Evolutionary conservation across 2,329 filamentous ascomycete species (phyloP), one percentile per base, ranked within the genome.

Genomic region (Pezicula rhizophila): DNA sequence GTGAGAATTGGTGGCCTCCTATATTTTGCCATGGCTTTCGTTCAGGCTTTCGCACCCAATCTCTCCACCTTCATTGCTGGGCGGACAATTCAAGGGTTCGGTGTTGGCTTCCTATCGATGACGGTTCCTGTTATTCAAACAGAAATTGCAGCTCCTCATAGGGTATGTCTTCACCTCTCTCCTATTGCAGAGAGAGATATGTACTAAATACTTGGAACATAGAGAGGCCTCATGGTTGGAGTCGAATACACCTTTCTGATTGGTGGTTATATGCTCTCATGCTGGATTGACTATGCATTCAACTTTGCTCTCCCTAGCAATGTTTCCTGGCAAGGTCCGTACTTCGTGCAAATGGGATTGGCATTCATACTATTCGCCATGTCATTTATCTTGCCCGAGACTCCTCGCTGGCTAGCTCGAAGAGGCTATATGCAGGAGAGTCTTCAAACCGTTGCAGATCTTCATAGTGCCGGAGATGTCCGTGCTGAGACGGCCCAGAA

Each of bases 71-170:
- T 83, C 8, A 71, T 78, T 40, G 74, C 69, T 17, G 76, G 75
- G 8, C 73, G 76, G 41, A 68, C 83, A 54, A 73, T 86, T 60
- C 84, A 82, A 55, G 82, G 83, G 49, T 63, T 85, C 38, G 75
- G 76, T 45, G 80, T 85, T 45, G 82, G 82, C 53, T 60, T 51
- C 48, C 15, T 73, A 67, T 20, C 74, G 72, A 31, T 41, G 38
- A 41, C 38, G 5, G 38, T 41, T 15, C 38, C 38, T 2, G 18
- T 41, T 69, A 71, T 41, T 18, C 65, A 68, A 42, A 67, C 66
- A 0, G 66, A 68, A 49, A 68, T 68, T 38, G 66, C 66, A 3
- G 60, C 64, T 6, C 60, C 66, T 3, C 65, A 68, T 46, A 42
- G 34, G 33, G 43, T 46, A 46, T 14, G 43, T 39, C 12, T 10